Evolutionary conservation across 768 basidiomycete genomes (phyloP).

Genomic region (Pleurotus tuoliensis): DNA sequence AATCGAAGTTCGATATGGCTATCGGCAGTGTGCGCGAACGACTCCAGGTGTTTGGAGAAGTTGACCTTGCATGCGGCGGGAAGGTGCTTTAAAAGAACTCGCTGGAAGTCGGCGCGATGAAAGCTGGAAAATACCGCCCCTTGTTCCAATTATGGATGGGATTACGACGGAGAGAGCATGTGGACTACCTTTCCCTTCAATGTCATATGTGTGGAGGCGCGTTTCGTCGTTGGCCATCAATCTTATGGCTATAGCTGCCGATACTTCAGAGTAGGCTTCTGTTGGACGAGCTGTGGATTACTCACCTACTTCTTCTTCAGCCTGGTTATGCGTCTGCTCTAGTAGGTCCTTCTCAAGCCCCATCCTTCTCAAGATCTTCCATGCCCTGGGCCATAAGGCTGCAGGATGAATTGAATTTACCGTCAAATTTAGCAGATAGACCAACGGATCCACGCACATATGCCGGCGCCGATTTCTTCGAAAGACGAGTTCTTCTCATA

Average conservation of each 20-base stretch:
- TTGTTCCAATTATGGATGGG: no score
- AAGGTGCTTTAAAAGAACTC: neutral
- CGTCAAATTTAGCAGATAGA: neutral
- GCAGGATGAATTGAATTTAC: neutral
- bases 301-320: neutral
- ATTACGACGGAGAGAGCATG: no score
- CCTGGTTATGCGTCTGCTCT: neutral
- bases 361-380: neutral
- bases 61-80: slow-evolving; percentile 33
- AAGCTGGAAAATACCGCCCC: neutral
- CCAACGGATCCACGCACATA: neutral
- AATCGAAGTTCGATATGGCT: slow-evolving; percentile 51
- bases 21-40: slow-evolving; percentile 43
- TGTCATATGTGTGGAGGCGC: neutral
- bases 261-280: no score
- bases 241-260: no score
- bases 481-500: slow-evolving; percentile 18
- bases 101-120: neutral
- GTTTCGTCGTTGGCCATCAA: no score
- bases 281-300: neutral
- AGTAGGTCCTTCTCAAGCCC: neutral
- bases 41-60: slow-evolving; percentile 55
- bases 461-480: neutral
- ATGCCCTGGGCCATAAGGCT: neutral
- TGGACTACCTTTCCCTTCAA: neutral